Evolutionary conservation across 2,329 filamentous ascomycete genomes (phyloP).

Genomic region (Malbranchea zuffiana): DNA sequence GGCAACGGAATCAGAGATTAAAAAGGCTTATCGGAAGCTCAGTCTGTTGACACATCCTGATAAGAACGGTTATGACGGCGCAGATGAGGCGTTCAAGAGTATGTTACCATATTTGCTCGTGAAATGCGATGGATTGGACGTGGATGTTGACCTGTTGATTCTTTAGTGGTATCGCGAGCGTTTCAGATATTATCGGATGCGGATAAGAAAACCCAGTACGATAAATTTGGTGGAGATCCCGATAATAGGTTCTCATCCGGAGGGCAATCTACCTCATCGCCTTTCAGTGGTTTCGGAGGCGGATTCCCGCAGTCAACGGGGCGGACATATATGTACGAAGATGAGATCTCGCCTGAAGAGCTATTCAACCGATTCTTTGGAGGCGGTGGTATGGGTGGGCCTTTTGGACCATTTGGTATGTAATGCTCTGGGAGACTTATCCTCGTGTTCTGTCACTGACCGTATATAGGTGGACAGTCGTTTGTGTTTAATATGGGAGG

Average conservation of each 20-base stretch:
- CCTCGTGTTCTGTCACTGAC: constrained; percentile 3
- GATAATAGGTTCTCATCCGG: constrained; percentile 67
- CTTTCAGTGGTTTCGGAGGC: constrained; percentile 39
- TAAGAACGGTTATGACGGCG: constrained; percentile 93
- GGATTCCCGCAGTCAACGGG: constrained; percentile 39
- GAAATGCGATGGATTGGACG: background rate
- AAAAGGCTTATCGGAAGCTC: constrained; percentile 94
- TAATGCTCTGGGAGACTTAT: constrained; percentile 13
- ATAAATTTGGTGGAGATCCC: constrained; percentile 82
- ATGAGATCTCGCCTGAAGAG: constrained; percentile 91
- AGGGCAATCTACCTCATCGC: constrained; percentile 30
- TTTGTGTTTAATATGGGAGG: constrained; percentile 95
- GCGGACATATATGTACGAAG: constrained; percentile 61
- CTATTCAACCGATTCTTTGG: constrained; percentile 96
- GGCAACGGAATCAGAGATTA: constrained; percentile 70
- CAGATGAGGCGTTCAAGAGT: constrained; percentile 96
- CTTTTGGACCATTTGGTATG: constrained; percentile 58
- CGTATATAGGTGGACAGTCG: constrained; percentile 49
- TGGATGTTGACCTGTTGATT: constrained; percentile 8
- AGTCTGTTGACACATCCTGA: constrained; percentile 93
- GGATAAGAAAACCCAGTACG: constrained; percentile 82
- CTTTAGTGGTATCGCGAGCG: constrained; percentile 69
- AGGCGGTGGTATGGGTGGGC: constrained; percentile 46
- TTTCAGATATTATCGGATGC: constrained; percentile 88
- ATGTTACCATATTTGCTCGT: constrained; percentile 24